phyloP scores from a whole-genome alignment of 169 alveolate genomes.

The Pseudocohnilembus persalinus region DNA sequence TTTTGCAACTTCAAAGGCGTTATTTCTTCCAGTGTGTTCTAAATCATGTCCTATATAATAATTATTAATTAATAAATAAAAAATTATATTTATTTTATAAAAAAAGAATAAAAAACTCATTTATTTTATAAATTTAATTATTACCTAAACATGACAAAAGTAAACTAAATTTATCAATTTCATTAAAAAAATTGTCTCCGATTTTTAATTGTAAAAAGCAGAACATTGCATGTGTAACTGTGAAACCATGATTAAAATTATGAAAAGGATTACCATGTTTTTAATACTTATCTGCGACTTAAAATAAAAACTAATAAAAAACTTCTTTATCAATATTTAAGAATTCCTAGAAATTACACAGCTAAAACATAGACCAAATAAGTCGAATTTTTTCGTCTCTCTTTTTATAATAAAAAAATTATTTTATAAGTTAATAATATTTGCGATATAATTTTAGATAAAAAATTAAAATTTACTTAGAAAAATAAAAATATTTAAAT shows the following conservation, averaged over 20 bases:
- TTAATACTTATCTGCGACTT: conserved; percentile 18
- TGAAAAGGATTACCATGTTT: conserved; percentile 41
- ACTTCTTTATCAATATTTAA: conserved; percentile 13
- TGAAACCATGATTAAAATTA: conserved; percentile 48
- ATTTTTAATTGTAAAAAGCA: not conserved
- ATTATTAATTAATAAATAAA: no score
- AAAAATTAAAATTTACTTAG: no score
- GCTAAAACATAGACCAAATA: not conserved
- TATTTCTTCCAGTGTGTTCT: conserved; percentile 78
- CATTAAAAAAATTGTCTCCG: not conserved
- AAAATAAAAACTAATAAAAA: conserved; percentile 27
- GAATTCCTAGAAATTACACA: not conserved
- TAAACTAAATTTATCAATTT: not conserved
- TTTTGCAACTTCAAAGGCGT: conserved; percentile 45
- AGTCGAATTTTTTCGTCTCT: not conserved
- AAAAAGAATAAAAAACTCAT: not conserved
- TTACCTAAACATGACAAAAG: not conserved
- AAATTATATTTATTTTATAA: not conserved
- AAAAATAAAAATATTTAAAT: no score
- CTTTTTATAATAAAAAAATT: not conserved
- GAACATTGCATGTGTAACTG: conserved; percentile 18
- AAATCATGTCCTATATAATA: conserved; percentile 66
- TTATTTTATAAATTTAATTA: not conserved
- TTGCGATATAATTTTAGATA: no score
- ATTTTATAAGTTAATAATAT: no score